Base-by-base conservation (phyloP, 2,329 filamentous ascomycete species). In the Diaporthe citri region DNA sequence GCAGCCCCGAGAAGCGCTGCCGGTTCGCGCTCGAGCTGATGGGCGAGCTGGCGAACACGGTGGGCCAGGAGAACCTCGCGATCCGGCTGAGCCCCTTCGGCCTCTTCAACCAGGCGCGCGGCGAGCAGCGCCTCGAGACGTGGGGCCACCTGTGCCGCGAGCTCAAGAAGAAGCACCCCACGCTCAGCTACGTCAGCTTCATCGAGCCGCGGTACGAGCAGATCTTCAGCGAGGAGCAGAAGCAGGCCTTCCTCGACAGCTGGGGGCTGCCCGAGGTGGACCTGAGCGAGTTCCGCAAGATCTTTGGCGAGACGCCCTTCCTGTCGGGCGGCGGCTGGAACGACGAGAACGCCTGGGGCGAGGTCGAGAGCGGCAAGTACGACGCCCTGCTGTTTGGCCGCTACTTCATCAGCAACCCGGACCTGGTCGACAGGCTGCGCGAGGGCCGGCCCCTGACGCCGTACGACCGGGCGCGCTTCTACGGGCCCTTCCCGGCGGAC, bases 141-240 rank as follows among this genome's bases (percentile, higher is more conserved):
- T 77, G 88, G 17, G 87, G 89, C 2, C 89, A 92, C 78, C 79
- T 92, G 22, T 83, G 88, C 43, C 77, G 83, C 62, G 84, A 87
- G 71, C 83, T 91, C 56, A 88, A 88, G 76, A 81, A 85, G 59
- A 22, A 9, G 39, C 69, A 67, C 22, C 81, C 91, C 25, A 83
- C 85, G n/a, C 82, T 93, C 56, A 87, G 90, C 1, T 92, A 89
- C 80, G 78, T 91, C 52, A 90, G 92, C 81, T 76, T 92, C 10
- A 85, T 93, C 22, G 87, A 91, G 79, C 85, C 87, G 3, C 85
- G 89, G 9, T 80, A 89, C 51, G 78, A 80, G 76, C 81, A 77
- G 43, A 75, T 83, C 56, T 80, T 82, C 66, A 83, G 81, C 73
- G 78, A 80, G 41, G 77, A 81, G 20, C 77, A 80, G 60, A 66